Conservation (phyloP, 177 flowering plant species). For the Tripterygium wilfordii region DNA sequence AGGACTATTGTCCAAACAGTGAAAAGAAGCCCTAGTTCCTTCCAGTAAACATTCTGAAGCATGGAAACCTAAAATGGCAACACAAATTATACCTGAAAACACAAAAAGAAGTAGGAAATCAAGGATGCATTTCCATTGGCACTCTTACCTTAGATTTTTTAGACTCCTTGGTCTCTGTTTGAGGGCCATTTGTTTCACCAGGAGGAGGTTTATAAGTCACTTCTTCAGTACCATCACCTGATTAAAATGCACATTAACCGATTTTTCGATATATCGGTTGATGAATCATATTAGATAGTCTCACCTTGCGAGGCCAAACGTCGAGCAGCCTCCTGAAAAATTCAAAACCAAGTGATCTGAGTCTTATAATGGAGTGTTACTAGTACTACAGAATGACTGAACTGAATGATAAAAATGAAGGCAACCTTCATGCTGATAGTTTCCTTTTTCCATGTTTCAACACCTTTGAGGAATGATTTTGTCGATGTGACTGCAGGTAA, state of each 20-base stretch:
- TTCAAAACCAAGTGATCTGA: neutral
- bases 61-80: conserved; percentile 13
- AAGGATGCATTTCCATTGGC: neutral
- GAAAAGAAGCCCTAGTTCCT: conserved; percentile 21
- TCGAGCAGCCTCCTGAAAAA: conserved; percentile 22
- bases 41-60: conserved; percentile 22
- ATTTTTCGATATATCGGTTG: neutral
- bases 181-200: conserved; percentile 7
- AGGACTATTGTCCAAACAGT: conserved; percentile 20
- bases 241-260: neutral
- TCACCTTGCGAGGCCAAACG: neutral
- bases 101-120: neutral
- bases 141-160: conserved; percentile 5
- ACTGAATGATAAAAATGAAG: neutral
- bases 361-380: neutral
- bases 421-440: conserved; percentile 19
- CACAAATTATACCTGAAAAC: neutral
- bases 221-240: conserved; percentile 9
- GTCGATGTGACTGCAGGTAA: conserved; percentile 23
- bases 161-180: neutral
- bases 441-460: conserved; percentile 32
- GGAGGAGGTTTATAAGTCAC: conserved; percentile 12
- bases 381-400: neutral
- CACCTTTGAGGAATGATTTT: conserved; percentile 25
- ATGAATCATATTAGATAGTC: neutral